Evolutionary conservation across 768 basidiomycete genomes (phyloP).

Genomic region (Ramaria rubella): DNA sequence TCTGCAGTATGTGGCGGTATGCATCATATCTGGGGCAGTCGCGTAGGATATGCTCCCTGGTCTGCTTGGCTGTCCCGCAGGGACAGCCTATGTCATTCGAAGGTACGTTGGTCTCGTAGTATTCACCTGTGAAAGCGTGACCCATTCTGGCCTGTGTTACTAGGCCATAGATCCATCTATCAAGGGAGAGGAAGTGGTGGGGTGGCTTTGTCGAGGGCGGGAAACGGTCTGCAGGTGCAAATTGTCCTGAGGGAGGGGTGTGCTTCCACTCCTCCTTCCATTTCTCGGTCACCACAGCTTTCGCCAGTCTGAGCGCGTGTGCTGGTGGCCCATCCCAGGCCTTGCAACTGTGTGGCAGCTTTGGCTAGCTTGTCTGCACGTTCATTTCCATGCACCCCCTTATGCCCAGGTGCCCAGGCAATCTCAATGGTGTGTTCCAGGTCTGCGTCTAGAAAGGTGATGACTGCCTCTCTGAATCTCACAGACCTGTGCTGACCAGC

Average conservation of each 20-base stretch:
- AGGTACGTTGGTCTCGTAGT: background rate
- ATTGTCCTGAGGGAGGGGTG: too few species aligned
- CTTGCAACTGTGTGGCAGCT: background rate
- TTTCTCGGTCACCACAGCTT: too few species aligned
- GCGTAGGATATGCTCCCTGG: constrained; percentile 1
- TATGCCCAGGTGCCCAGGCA: background rate
- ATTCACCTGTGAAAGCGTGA: too few species aligned
- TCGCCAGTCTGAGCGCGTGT: too few species aligned
- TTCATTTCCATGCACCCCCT: too few species aligned
- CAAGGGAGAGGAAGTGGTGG: background rate
- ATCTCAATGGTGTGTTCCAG: background rate
- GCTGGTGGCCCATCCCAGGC: too few species aligned
- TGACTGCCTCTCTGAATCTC: background rate
- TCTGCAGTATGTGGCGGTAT: background rate
- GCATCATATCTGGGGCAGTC: background rate
- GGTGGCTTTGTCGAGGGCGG: background rate
- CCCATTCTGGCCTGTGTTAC: too few species aligned
- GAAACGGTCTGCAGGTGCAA: background rate
- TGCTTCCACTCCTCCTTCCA: too few species aligned
- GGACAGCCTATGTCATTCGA: background rate
- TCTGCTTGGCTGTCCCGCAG: too few species aligned
- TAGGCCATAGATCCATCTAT: background rate
- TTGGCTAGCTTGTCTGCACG: too few species aligned
- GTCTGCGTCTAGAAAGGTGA: constrained; percentile 8
- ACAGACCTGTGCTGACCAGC: background rate